Percentiles rank a stretch among this genome's conserved stretches.
phyloP scores from a whole-genome alignment of 768 basidiomycete species.

The Pleurotus ostreatus region DNA sequence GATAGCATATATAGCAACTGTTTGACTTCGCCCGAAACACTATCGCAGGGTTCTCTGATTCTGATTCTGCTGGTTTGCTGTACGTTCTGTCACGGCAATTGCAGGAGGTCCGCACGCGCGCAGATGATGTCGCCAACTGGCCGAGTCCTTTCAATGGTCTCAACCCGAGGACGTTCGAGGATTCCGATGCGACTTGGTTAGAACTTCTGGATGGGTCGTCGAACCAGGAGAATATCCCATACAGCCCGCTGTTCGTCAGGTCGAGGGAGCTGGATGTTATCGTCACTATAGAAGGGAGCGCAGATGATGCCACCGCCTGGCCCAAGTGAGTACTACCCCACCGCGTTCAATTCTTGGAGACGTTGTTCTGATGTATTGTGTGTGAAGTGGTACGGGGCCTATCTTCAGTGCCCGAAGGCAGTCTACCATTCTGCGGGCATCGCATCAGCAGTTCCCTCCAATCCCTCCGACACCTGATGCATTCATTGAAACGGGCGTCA shows the following conservation, averaged over 20 bases:
- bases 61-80: constrained; percentile 36
- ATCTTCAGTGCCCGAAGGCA: constrained; percentile 41
- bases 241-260: constrained; percentile 67
- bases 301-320: constrained; percentile 56
- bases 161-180: constrained; percentile 44
- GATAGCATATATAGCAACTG: constrained; percentile 33
- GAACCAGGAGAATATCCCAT: constrained; percentile 67
- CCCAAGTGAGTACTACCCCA: constrained; percentile 48
- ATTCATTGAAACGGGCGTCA: constrained; percentile 60
- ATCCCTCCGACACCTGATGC: constrained; percentile 47
- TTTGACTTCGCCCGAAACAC: constrained; percentile 41
- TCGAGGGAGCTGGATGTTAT: constrained; percentile 69
- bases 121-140: constrained; percentile 66
- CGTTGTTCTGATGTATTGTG: too few species aligned
- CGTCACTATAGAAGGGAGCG: constrained; percentile 67
- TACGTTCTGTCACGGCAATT: constrained; percentile 48
- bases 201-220: constrained; percentile 70
- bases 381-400: constrained; percentile 48
- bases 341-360: too few species aligned
- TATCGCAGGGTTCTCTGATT: constrained; percentile 32
- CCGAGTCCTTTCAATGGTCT: constrained; percentile 56
- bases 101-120: constrained; percentile 42
- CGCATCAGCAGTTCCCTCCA: constrained; percentile 63
- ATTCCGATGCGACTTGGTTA: constrained; percentile 47
- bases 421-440: constrained; percentile 35